Evolutionary conservation across 495 filamentous ascomycete species (phyloP).

Genomic region (Viridothelium virens): DNA sequence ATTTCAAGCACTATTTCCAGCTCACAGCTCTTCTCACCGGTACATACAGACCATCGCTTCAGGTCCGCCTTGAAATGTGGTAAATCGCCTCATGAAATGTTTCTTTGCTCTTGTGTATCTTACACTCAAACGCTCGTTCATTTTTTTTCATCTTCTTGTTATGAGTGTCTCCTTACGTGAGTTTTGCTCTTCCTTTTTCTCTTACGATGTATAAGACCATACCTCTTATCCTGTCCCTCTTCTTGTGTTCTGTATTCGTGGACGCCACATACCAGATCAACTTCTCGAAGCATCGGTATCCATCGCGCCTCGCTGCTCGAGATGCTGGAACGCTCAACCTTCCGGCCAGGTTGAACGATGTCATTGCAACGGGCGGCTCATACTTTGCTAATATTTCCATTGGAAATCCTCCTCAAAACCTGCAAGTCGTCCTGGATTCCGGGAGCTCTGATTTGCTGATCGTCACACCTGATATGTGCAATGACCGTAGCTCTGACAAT

Average conservation of each 20-base stretch:
- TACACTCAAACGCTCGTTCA: neutral
- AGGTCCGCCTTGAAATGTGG: neutral
- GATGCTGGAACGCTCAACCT: neutral
- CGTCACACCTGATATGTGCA: conserved; percentile 4
- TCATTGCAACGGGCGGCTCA: neutral
- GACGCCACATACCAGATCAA: neutral
- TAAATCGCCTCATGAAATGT: neutral
- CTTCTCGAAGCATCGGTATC: neutral
- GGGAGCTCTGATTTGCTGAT: conserved; percentile 20
- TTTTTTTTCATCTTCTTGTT: neutral
- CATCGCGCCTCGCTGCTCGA: neutral
- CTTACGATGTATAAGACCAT: neutral
- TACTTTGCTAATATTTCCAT: conserved; percentile 14
- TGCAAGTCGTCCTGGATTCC: conserved; percentile 25
- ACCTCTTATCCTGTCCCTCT: neutral
- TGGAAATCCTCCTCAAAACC: conserved; percentile 23
- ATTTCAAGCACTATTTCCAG: neutral
- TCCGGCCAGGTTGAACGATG: neutral
- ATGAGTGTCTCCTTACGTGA: neutral
- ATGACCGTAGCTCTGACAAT: neutral
- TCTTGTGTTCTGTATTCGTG: neutral
- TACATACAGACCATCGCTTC: neutral
- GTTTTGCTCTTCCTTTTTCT: neutral
- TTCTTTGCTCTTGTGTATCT: neutral
- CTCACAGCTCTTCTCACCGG: neutral